Evolutionary conservation across 768 basidiomycete genomes (phyloP), one percentile per base, ranked within the genome.

Genomic region (Russula sp.): DNA sequence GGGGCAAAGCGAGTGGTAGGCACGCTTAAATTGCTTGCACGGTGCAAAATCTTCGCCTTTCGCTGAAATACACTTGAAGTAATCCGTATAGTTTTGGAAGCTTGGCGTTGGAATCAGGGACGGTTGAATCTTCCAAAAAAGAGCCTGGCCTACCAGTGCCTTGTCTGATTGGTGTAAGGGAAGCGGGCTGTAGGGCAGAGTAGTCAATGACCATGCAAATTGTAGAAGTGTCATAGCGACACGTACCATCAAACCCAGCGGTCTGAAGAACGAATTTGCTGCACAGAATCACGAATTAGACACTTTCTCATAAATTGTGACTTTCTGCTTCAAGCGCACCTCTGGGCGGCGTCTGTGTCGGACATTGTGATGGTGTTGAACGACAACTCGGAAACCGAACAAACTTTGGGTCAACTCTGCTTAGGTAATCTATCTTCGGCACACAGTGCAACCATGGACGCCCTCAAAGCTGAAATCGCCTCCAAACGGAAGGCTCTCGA

Each of bases 41-140:
- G 97, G 94, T n/a, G 88, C 86, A 75, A 87, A 98, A 64, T 98
- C 97, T 70, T 99, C 97, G 70, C 97, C 97, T 80, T 97, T 98
- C 71, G 95, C 95, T 71, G 90, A 77, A 71, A 98, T 79, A 77
- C 97, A 99, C 77, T 96, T 96, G 87, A 95, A 94, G 83, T 97
- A 98, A 78, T 99, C 97, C 66, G 90, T 89, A 76, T 95, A 98
- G 81, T 96, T 94, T 79, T 96, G 93, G 84, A 86, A 90, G 79
- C 90, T 92, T 49, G 6, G 32, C n/a, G 44, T 49, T 42, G 22
- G 52, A 46, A 40, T 70, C 65, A 46, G 53, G 32, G 34, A 28
- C 24, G 13, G 28, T 44, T 14, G 24, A 16, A 57, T 38, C 22
- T 20, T 8, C 6, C 22, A 49, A 22, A 7, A 34, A 4, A 5